These are phyloP conservation scores for Kodamaea arcana DNA, from an alignment of 1,139 yeast genomes.

Conservation along the genomic window DNA sequence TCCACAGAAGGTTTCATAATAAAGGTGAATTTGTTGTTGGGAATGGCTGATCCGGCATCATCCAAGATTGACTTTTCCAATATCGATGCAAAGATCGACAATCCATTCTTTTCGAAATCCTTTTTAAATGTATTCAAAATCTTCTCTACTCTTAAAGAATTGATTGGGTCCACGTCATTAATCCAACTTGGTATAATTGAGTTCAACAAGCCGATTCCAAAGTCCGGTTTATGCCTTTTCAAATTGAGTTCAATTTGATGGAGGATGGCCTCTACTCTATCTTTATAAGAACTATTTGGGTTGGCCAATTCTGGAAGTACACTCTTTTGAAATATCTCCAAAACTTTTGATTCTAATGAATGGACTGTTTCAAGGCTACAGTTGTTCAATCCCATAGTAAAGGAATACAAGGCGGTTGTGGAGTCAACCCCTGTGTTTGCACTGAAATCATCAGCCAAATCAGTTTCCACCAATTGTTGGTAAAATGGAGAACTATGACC, in stretches of 20 bases:
- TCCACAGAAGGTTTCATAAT: slow-evolving; percentile 67
- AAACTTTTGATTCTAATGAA: slow-evolving; percentile 43
- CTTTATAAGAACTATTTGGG: slow-evolving; percentile 48
- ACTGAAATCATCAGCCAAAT: slow-evolving; percentile 80
- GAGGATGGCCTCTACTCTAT: slow-evolving; percentile 75
- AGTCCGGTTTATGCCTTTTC: slow-evolving; percentile 85
- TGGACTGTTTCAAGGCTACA: slow-evolving; percentile 49
- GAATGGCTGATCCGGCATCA: slow-evolving; percentile 41
- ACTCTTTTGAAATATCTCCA: slow-evolving; percentile 31
- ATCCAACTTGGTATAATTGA: slow-evolving; percentile 81
- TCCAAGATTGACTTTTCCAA: slow-evolving; percentile 50
- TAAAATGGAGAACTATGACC: slow-evolving; percentile 92
- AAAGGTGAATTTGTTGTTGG: slow-evolving; percentile 59
- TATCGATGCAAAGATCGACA: slow-evolving; percentile 53
- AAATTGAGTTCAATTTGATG: slow-evolving; percentile 83
- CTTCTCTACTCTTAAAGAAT: slow-evolving; percentile 60
- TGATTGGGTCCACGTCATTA: slow-evolving; percentile 70
- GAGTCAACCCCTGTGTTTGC: slow-evolving; percentile 88
- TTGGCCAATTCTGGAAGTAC: slow-evolving; percentile 39
- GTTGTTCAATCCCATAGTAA: slow-evolving; percentile 86
- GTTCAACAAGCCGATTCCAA: slow-evolving; percentile 77
- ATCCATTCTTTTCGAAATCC: slow-evolving; percentile 55
- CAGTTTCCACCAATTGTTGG: slow-evolving; percentile 78
- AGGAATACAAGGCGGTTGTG: slow-evolving; percentile 71
- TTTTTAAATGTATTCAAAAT: slow-evolving; percentile 55